Evolutionary conservation across 768 basidiomycete species (phyloP), one percentile per base, ranked within the genome.

Genomic region (Termitomyces sp.): DNA sequence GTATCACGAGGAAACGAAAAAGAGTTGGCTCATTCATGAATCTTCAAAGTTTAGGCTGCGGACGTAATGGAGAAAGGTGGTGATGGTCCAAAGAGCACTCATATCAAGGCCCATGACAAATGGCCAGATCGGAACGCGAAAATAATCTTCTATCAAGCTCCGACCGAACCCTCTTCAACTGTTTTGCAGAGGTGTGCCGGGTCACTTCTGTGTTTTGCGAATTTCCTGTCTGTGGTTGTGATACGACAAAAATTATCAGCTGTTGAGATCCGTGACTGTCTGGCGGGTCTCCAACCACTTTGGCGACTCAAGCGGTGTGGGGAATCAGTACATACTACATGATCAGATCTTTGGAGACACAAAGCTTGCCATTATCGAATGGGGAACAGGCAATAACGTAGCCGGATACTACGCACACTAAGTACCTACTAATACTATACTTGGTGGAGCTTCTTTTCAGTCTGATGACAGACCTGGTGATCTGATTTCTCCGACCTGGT

Each of bases 381-480:
- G 50, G 35, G 26, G 50, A 51, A 40, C 2, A 22, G 22, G 16
- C 1, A 18, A 16, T 33, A 14, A 4, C 13, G 20, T 22, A 45
- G 13, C 50, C 35, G 35, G 5, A 38, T 6, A 24, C 9, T 9
- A 20, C 50, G 50, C 7, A 13, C 22, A 24, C 13, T n/a, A n/a
- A n/a, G n/a, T n/a, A n/a, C n/a, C n/a, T n/a, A n/a, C n/a, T n/a
- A n/a, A n/a, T n/a, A n/a, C n/a, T n/a, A n/a, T n/a, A 14, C 30
- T 22, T 26, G 20, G 51, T 53, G 59, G 55, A 45, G 52, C 59
- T 57, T 60, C 59, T 47, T 47, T 38, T 7, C 10, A 53, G 54
- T 62, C 61, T 54, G 58, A 52, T 62, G 61, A 62, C 55, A 30
- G 47, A 44, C 46, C 57, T 52, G 62, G 45, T 63, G 62, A 61